Base-by-base conservation (phyloP, 805 yeast species). In the Saccharomycopsis amapae region DNA sequence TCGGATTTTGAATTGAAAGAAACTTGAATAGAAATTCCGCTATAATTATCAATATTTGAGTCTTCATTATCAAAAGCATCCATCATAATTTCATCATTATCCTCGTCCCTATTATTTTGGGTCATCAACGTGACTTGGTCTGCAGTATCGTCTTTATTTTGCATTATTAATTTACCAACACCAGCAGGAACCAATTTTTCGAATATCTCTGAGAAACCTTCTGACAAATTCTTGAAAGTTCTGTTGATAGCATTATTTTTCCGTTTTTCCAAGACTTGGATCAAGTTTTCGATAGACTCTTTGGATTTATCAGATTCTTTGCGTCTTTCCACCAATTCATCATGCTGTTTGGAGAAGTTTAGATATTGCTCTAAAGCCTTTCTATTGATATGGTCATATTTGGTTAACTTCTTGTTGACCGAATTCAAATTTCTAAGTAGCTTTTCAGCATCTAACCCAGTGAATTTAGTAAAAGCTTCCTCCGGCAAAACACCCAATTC, bases 401-500 rank as follows among this genome's bases (percentile, higher is more conserved):
- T 71, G 37, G 76, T 73, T 33, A 90, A 65, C 24, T 73, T 75
- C 30, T 73, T 75, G 35, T 79, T 76, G 5, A 77, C 73, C 23
- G 62, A 62, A 42, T 75, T 78, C 49, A 87, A 67, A 44, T 71
- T 66, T 13, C 61, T 56, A 40, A 85, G 61, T 26, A 89, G 61
- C 5, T 71, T 68, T 32, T 75, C 78, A 9, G 86, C 76, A 2
- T 65, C 58, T 17, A 66, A 55, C 30, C 64, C 60, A 30, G 69
- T 71, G 55, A 69, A 76, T 28, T 62, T 58, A 1, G 64, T 58
- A 53, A 85, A 79, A 0, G 93, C 88, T 44, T 85, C 88, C 56
- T 88, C 96, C 0, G 96, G 90, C 15, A 90, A 67, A 3, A 84
- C 85, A n/a, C 97, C 97, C 34, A 89, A 64, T 35, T 85, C 95